These are phyloP conservation scores for Leccinellum luteum DNA, from an alignment of 768 basidiomycete species.

Conservation along the genomic window DNA sequence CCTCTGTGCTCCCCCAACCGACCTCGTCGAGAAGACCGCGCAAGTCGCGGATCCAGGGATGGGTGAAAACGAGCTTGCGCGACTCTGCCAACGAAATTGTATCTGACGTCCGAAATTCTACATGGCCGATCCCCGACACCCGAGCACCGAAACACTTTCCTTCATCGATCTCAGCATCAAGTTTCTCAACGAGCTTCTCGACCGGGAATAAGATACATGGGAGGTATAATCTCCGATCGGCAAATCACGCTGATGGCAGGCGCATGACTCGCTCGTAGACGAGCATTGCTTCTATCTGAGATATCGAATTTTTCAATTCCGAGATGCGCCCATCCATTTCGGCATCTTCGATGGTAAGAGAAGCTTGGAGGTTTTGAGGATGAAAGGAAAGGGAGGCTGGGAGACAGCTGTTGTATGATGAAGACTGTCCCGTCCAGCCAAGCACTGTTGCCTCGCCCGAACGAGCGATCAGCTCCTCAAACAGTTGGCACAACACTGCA, in stretches of 20 bases:
- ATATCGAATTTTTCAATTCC: too few relatives aligned
- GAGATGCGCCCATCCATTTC: background rate
- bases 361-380: background rate
- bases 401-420: slow-evolving; percentile 15
- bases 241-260: too few relatives aligned
- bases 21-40: background rate
- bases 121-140: background rate
- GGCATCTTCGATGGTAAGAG: background rate
- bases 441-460: background rate
- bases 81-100: background rate
- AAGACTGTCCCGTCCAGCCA: slow-evolving; percentile 9
- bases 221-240: too few relatives aligned
- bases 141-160: too few relatives aligned
- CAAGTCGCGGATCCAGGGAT: slow-evolving; percentile 12
- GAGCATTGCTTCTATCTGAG: too few relatives aligned
- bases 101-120: slow-evolving; percentile 1
- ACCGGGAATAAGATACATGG: too few relatives aligned
- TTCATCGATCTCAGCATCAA: too few relatives aligned
- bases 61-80: slow-evolving; percentile 1
- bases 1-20: background rate
- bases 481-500: background rate
- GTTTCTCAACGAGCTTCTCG: too few relatives aligned
- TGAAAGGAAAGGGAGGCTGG: slow-evolving; percentile 2
- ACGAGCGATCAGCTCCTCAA: slow-evolving; percentile 3
- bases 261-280: too few relatives aligned